Evolutionary conservation across 768 basidiomycete genomes (phyloP).

Genomic region (Kwoniella shandongensis): DNA sequence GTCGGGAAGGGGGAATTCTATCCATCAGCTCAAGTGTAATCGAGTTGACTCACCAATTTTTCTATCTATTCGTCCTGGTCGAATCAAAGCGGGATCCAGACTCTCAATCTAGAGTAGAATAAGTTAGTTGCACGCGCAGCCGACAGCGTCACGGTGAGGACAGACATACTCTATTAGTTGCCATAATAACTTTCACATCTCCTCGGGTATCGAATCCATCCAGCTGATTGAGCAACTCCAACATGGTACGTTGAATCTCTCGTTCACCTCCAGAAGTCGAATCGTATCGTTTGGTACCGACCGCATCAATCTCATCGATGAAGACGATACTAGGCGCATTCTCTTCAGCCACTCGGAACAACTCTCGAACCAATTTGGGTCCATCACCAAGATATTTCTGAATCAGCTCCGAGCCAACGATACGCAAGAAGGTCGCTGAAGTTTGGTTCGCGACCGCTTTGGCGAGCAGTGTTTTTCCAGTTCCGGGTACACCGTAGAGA

Average conservation of each 20-base stretch:
- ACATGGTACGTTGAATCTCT: conserved; percentile 98
- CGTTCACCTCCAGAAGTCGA: conserved; percentile 98
- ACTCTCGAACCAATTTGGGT: conserved; percentile 92
- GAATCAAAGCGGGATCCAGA: conserved; percentile 94
- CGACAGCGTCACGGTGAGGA: not conserved
- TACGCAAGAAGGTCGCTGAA: conserved; percentile 93
- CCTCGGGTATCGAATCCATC: conserved; percentile 99
- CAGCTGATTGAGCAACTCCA: conserved; percentile 95
- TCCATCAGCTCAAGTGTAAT: conserved; percentile 8
- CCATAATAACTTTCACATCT: conserved; percentile 99
- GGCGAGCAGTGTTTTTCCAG: conserved; percentile 95
- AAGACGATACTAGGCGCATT: conserved; percentile 98
- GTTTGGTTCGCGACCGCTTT: conserved; percentile 98
- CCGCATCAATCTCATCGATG: conserved; percentile 98
- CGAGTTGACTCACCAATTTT: conserved; percentile 70
- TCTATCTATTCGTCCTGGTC: conserved; percentile 96
- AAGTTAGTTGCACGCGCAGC: conserved; percentile 9
- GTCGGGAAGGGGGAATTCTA: conserved; percentile 74
- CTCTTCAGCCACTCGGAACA: conserved; percentile 96
- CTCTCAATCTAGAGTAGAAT: conserved; percentile 70
- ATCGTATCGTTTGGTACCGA: conserved; percentile 99
- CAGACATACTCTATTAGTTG: conserved; percentile 69
- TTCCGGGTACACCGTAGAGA: conserved; percentile 96
- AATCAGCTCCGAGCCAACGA: conserved; percentile 96
- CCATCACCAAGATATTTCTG: conserved; percentile 99